Percentiles rank a stretch among this genome's conserved stretches.
Conservation (phyloP, 2,329 filamentous ascomycete genomes). For the Cercospora sp. region DNA sequence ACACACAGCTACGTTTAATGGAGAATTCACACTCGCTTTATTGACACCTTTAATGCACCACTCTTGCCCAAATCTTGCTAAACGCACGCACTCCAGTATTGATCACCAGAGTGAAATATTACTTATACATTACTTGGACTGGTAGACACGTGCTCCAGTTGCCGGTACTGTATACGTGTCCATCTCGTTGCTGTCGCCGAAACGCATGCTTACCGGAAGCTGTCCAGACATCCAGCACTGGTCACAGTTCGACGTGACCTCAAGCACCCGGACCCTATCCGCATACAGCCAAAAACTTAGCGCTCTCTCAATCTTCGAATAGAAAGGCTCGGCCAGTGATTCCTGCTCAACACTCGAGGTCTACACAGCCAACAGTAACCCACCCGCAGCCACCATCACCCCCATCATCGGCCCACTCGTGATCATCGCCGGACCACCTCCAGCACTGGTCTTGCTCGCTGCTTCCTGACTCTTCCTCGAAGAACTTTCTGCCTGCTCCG, state of each 20-base stretch:
- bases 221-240: neutral
- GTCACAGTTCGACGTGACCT: neutral
- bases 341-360: neutral
- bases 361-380: neutral
- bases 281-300: neutral
- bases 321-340: neutral
- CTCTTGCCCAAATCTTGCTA: neutral
- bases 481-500: neutral
- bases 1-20: slow-evolving; percentile 8
- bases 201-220: neutral
- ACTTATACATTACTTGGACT: neutral
- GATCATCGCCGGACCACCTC: neutral
- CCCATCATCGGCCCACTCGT: slow-evolving; percentile 3
- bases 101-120: neutral
- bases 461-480: neutral
- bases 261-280: neutral
- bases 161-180: neutral
- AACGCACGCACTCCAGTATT: neutral
- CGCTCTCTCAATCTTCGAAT: neutral
- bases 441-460: neutral
- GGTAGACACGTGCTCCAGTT: neutral
- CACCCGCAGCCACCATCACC: neutral
- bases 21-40: slow-evolving; percentile 15
- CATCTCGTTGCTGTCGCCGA: neutral
- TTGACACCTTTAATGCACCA: neutral